Conservation (phyloP, 169 alveolate genomes). For the Babesia gibsoni region DNA sequence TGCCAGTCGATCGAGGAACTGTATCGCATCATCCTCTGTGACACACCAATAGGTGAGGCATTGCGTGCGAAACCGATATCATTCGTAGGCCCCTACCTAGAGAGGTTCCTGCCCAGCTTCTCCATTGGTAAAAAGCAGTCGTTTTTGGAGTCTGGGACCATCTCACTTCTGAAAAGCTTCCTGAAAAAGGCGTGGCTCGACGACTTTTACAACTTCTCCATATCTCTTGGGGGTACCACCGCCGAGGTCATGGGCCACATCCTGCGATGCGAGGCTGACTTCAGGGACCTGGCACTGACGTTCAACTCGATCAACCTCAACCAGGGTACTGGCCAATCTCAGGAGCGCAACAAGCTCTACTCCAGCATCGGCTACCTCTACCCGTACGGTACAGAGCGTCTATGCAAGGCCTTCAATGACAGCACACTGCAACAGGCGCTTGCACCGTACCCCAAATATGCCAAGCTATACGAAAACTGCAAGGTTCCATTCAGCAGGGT, state of each 20-base stretch:
- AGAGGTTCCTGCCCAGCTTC: constrained; percentile 60
- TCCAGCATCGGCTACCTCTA: constrained; percentile 88
- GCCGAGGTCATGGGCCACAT: constrained; percentile 90
- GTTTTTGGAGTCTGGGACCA: constrained; percentile 64
- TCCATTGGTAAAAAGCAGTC: constrained; percentile 58
- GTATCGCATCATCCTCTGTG: constrained; percentile 93
- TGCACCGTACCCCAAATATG: constrained; percentile 84
- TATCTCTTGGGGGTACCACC: constrained; percentile 84
- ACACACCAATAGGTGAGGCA: constrained; percentile 94
- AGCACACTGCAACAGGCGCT: constrained; percentile 87
- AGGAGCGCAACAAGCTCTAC: constrained; percentile 85
- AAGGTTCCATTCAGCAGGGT: constrained; percentile 70
- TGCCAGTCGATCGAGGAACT: constrained; percentile 93
- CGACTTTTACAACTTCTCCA: constrained; percentile 90
- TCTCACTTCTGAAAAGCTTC: constrained; percentile 88
- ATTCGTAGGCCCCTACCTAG: constrained; percentile 65
- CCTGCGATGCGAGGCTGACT: constrained; percentile 84
- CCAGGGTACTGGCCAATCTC: constrained; percentile 42
- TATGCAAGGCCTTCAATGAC: constrained; percentile 87
- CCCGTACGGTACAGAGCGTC: constrained; percentile 88
- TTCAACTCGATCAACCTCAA: constrained; percentile 70
- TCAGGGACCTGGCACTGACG: constrained; percentile 79
- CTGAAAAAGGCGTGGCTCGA: constrained; percentile 95
- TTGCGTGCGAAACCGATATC: neutral
- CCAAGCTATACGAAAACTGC: constrained; percentile 84